These are phyloP conservation scores for Dillenia suffruticosa DNA, from an alignment of 164 flowering plant species.

Conservation along the genomic window DNA sequence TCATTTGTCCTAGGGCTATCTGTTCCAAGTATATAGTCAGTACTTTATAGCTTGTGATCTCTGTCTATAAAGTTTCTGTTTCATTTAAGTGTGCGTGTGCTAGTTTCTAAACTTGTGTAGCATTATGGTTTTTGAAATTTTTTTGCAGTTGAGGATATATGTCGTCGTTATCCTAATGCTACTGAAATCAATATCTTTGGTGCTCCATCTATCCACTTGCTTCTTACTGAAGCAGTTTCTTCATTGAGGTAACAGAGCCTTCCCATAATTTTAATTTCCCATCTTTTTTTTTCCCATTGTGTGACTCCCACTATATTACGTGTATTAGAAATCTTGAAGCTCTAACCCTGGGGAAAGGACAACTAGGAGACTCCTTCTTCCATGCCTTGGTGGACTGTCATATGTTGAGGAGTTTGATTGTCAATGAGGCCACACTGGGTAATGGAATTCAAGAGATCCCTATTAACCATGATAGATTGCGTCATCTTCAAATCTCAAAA, in stretches of 20 bases:
- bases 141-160: constrained; percentile 82
- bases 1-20: too few relatives aligned
- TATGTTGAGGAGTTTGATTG: constrained; percentile 51
- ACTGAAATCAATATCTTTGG: constrained; percentile 71
- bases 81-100: too few relatives aligned
- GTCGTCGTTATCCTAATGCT: constrained; percentile 82
- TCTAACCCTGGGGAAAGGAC: constrained; percentile 73
- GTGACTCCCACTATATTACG: constrained; percentile 9
- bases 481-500: constrained; percentile 63
- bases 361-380: constrained; percentile 66
- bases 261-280: background rate
- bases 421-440: constrained; percentile 72
- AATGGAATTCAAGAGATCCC: constrained; percentile 81
- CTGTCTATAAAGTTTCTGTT: too few relatives aligned
- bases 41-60: too few relatives aligned
- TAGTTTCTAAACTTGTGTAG: too few relatives aligned
- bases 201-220: constrained; percentile 47
- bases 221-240: constrained; percentile 58
- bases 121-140: background rate
- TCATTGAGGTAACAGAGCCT: constrained; percentile 53
- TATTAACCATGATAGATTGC: constrained; percentile 66
- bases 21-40: too few relatives aligned
- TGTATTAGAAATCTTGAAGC: constrained; percentile 65
- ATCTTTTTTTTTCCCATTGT: background rate
- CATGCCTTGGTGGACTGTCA: constrained; percentile 62